Conservation (phyloP, 495 filamentous ascomycete species). For the Parathielavia appendiculata region DNA sequence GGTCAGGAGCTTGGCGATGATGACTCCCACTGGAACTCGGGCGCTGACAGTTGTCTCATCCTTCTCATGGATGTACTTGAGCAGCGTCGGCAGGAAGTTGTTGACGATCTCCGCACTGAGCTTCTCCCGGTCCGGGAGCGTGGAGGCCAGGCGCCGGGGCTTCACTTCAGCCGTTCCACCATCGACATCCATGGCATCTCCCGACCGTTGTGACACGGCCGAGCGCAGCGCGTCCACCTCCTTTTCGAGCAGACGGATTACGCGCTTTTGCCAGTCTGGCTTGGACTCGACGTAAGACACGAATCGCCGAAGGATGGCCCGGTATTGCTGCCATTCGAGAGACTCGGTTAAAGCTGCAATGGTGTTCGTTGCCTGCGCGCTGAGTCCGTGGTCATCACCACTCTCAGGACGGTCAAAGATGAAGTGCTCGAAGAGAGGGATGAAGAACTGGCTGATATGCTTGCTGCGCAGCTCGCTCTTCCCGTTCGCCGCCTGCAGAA, state of each 20-base stretch:
- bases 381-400: conserved; percentile 74
- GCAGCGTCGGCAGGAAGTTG: conserved; percentile 69
- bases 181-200: conserved; percentile 38
- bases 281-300: conserved; percentile 73
- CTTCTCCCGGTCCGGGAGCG: conserved; percentile 64
- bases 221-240: conserved; percentile 67
- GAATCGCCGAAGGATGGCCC: conserved; percentile 73
- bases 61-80: conserved; percentile 82
- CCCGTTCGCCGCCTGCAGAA: conserved; percentile 61
- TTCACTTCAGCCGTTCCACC: conserved; percentile 22
- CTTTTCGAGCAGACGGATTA: conserved; percentile 73
- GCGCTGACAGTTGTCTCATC: conserved; percentile 88
- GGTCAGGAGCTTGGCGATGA: conserved; percentile 76
- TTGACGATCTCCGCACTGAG: conserved; percentile 67
- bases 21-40: conserved; percentile 80
- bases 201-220: conserved; percentile 44
- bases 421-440: conserved; percentile 91
- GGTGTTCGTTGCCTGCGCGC: conserved; percentile 71
- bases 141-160: conserved; percentile 49
- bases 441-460: conserved; percentile 79
- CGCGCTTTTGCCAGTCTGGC: conserved; percentile 76
- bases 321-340: conserved; percentile 88
- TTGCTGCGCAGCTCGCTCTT: conserved; percentile 59
- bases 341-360: conserved; percentile 67
- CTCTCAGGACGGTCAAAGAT: conserved; percentile 74